These are phyloP conservation scores for Penicillium sp. DNA, from an alignment of 2,329 filamentous ascomycete species.

Conservation along the genomic window DNA sequence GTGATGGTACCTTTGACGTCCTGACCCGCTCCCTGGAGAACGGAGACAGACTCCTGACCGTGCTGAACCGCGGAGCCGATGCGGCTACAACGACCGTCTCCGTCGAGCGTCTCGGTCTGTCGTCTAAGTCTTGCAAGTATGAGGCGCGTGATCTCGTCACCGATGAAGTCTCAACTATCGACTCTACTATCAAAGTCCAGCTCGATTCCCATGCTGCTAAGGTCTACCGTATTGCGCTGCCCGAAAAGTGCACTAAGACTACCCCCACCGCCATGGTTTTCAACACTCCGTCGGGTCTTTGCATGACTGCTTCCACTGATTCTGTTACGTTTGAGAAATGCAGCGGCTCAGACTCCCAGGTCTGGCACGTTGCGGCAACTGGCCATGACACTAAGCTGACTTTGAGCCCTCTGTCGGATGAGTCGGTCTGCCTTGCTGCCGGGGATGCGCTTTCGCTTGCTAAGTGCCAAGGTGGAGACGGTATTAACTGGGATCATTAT, in stretches of 20 bases:
- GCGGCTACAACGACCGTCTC: conserved; percentile 32
- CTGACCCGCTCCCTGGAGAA: conserved; percentile 49
- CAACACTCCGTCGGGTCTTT: conserved; percentile 48
- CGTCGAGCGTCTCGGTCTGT: conserved; percentile 40
- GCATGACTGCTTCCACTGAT: conserved; percentile 38
- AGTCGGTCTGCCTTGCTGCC: conserved; percentile 34
- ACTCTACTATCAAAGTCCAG: conserved; percentile 25
- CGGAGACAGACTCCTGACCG: conserved; percentile 48
- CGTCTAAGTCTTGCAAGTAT: conserved; percentile 28
- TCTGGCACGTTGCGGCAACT: conserved; percentile 39
- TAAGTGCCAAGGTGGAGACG: conserved; percentile 17
- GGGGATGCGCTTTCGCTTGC: conserved; percentile 8
- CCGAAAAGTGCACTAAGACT: conserved; percentile 22
- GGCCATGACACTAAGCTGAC: conserved; percentile 28
- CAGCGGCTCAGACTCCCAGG: conserved; percentile 41
- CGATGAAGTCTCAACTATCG: conserved; percentile 26
- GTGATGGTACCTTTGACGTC: conserved; percentile 46
- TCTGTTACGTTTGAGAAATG: conserved; percentile 38
- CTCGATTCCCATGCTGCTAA: conserved; percentile 42
- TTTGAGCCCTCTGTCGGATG: conserved; percentile 40
- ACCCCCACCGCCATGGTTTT: conserved; percentile 52
- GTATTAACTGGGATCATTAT: conserved; percentile 46
- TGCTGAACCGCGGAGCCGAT: conserved; percentile 45
- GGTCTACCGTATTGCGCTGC: conserved; percentile 45
- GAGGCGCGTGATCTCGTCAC: conserved; percentile 48